Evolutionary conservation across 306 rosid genomes (phyloP).

Genomic region (Malus sieversii): DNA sequence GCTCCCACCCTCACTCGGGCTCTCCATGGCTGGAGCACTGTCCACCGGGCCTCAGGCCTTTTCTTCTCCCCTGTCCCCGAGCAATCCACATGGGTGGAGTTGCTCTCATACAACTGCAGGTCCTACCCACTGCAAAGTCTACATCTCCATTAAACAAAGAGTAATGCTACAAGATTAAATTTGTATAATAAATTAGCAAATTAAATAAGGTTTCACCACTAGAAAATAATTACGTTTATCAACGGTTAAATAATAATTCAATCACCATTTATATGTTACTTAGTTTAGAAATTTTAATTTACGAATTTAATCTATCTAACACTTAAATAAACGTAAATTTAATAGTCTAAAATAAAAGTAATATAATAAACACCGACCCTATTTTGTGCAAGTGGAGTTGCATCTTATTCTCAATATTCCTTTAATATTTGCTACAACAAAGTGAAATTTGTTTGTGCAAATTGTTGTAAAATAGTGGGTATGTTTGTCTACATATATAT

Average conservation of each 20-base stretch:
- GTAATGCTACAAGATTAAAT: no score
- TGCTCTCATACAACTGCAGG: not conserved
- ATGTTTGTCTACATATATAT: no score
- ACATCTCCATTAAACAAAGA: not conserved
- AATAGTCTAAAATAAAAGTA: not conserved
- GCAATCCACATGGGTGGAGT: no score
- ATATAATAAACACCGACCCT: not conserved
- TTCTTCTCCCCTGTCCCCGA: no score
- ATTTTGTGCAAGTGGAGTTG: not conserved
- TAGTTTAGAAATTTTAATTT: no score
- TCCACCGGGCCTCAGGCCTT: no score
- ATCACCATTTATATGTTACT: fast-evolving
- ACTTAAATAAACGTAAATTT: not conserved
- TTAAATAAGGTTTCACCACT: fast-evolving
- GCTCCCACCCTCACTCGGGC: no score
- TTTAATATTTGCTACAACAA: not conserved
- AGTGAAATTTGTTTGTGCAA: not conserved
- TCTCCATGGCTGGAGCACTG: no score
- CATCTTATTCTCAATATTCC: not conserved
- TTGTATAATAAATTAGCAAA: no score
- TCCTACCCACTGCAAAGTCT: not conserved
- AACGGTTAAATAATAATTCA: no score
- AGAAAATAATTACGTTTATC: fast-evolving
- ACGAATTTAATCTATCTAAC: no score
- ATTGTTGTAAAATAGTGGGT: no score